These are phyloP conservation scores for Aspergillus texensis DNA, from an alignment of 2,329 filamentous ascomycete species.

Conservation along the genomic window DNA sequence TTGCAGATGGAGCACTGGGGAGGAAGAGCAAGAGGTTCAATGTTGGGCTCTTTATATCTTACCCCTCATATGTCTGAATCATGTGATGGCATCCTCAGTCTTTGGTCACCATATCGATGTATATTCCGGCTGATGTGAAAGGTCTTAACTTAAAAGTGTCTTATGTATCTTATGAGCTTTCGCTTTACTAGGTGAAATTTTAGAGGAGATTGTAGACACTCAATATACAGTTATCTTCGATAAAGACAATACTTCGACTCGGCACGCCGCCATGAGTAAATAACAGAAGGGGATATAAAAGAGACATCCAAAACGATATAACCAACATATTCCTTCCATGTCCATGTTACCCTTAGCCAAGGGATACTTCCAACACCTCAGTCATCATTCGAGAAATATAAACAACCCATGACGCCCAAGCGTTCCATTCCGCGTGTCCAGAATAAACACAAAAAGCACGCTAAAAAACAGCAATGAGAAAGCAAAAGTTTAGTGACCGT, in stretches of 20 bases:
- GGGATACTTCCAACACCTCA: neutral
- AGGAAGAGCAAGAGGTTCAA: neutral
- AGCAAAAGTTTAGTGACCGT: neutral
- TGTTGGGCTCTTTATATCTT: neutral
- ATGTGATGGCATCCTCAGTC: neutral
- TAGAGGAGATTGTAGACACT: neutral
- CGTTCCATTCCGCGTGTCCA: neutral
- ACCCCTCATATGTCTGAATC: neutral
- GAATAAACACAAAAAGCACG: neutral
- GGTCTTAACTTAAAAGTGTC: neutral
- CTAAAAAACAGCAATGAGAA: neutral
- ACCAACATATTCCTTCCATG: neutral
- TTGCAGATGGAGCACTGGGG: neutral
- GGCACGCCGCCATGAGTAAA: neutral
- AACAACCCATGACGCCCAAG: slow-evolving; percentile 6
- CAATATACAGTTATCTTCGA: neutral
- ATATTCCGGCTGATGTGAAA: neutral
- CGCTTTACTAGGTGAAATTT: neutral
- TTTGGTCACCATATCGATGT: no score
- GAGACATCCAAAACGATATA: neutral
- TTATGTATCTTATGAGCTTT: neutral
- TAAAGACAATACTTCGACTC: neutral
- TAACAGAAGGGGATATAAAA: slow-evolving; percentile 6
- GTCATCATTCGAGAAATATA: slow-evolving; percentile 7
- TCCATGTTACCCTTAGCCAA: neutral